A percentile compares a stretch with the other conserved stretches of the same genome.
Evolutionary conservation across 2,329 filamentous ascomycete species (phyloP).

Genomic region (Sodiomyces alkalinus): DNA sequence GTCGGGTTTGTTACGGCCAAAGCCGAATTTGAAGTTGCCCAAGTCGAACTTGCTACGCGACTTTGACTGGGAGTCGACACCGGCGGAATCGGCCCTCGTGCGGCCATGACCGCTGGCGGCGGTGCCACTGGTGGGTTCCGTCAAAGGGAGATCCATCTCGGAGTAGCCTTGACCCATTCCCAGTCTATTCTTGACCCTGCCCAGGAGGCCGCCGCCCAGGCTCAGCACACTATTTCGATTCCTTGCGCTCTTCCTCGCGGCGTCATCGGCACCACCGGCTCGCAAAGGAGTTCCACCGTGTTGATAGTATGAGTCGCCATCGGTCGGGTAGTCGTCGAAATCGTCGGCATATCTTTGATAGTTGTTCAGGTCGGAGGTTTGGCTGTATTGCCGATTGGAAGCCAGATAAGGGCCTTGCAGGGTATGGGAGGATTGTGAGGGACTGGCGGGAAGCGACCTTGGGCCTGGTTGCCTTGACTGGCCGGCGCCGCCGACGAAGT

Average conservation of each 20-base stretch:
- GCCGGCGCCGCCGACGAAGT: slow-evolving; percentile 72
- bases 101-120: slow-evolving; percentile 25
- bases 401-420: slow-evolving; percentile 24
- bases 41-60: slow-evolving; percentile 47
- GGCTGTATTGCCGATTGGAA: slow-evolving; percentile 40
- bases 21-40: slow-evolving; percentile 81
- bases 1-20: slow-evolving; percentile 71
- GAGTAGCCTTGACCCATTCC: slow-evolving; percentile 84
- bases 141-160: slow-evolving; percentile 95
- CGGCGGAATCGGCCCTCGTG: slow-evolving; percentile 25
- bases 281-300: slow-evolving; percentile 43
- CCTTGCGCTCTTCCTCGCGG: slow-evolving; percentile 36
- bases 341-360: slow-evolving; percentile 87
- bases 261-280: slow-evolving; percentile 35
- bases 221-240: slow-evolving; percentile 82
- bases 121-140: slow-evolving; percentile 45
- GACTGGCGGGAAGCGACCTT: slow-evolving; percentile 19
- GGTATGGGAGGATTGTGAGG: slow-evolving; percentile 10
- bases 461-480: slow-evolving; percentile 32
- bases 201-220: slow-evolving; percentile 75
- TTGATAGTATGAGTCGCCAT: slow-evolving; percentile 73
- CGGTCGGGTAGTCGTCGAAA: slow-evolving; percentile 65
- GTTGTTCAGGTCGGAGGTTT: slow-evolving; percentile 72
- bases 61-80: slow-evolving; percentile 20
- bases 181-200: slow-evolving; percentile 76